These are phyloP conservation scores for Quercus ilex DNA, from an alignment of 306 rosid genomes.

Conservation along the genomic window DNA sequence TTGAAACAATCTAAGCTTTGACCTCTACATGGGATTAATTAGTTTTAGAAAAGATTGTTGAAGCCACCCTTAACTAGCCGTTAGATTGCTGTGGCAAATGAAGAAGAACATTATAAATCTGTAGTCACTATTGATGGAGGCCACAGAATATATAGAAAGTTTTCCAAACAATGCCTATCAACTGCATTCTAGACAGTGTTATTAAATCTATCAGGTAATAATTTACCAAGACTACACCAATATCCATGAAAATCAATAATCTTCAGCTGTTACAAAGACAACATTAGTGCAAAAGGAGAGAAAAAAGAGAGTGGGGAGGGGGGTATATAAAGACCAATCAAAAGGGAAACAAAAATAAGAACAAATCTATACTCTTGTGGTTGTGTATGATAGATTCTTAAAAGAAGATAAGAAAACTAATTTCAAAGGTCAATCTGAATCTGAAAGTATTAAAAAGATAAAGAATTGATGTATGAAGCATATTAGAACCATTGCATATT, in stretches of 20 bases:
- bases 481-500: too few relatives aligned
- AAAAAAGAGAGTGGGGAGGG: too few relatives aligned
- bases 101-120: neutral
- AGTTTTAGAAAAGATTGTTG: neutral
- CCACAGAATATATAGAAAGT: neutral
- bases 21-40: neutral
- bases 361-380: neutral
- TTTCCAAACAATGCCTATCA: neutral
- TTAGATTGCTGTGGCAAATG: neutral
- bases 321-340: neutral
- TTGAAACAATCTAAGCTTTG: neutral
- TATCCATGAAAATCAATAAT: too few relatives aligned
- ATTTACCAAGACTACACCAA: neutral
- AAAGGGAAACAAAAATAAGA: neutral
- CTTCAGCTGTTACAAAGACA: too few relatives aligned
- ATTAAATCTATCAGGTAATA: neutral
- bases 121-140: neutral
- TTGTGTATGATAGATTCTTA: too few relatives aligned
- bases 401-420: too few relatives aligned
- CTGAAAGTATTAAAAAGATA: too few relatives aligned
- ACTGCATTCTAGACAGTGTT: neutral
- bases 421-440: too few relatives aligned
- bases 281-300: too few relatives aligned
- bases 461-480: too few relatives aligned
- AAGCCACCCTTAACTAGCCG: neutral